phyloP scores from a whole-genome alignment of 2,329 filamentous ascomycete species.

The Aspergillus sp. region DNA sequence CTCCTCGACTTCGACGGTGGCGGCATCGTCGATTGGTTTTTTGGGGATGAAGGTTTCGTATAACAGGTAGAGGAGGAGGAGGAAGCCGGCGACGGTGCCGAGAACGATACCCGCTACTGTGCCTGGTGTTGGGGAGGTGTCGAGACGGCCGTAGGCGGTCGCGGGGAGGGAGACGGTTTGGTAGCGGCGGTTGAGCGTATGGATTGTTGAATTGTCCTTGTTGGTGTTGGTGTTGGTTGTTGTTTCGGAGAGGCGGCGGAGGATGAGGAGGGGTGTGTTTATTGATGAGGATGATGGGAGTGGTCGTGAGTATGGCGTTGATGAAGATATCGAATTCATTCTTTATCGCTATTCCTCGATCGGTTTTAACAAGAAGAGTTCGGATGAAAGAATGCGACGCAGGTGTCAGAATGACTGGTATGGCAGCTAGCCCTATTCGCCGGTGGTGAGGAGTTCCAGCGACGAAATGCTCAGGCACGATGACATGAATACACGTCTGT shows the following conservation, averaged over 20 bases:
- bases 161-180: constrained; percentile 50
- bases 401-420: too few relatives aligned
- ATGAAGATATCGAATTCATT: not conserved
- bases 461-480: too few relatives aligned
- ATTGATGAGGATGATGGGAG: not conserved
- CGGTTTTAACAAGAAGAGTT: not conserved
- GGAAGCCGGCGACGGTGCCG: constrained; percentile 44
- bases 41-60: constrained; percentile 39
- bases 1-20: too few relatives aligned
- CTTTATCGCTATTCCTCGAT: not conserved
- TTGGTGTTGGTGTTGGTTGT: not conserved
- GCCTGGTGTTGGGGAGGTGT: constrained; percentile 49
- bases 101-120: constrained; percentile 55
- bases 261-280: not conserved
- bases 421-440: not conserved
- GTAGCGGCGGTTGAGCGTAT: constrained; percentile 16
- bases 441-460: not conserved
- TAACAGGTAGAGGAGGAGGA: constrained; percentile 48
- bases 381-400: too few relatives aligned
- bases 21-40: too few relatives aligned
- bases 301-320: not conserved
- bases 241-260: not conserved
- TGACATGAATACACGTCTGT: too few relatives aligned
- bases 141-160: constrained; percentile 49
- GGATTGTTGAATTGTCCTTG: not conserved